Evolutionary conservation across 257 asterid species (phyloP).

Genomic region (Solanum virginianum): DNA sequence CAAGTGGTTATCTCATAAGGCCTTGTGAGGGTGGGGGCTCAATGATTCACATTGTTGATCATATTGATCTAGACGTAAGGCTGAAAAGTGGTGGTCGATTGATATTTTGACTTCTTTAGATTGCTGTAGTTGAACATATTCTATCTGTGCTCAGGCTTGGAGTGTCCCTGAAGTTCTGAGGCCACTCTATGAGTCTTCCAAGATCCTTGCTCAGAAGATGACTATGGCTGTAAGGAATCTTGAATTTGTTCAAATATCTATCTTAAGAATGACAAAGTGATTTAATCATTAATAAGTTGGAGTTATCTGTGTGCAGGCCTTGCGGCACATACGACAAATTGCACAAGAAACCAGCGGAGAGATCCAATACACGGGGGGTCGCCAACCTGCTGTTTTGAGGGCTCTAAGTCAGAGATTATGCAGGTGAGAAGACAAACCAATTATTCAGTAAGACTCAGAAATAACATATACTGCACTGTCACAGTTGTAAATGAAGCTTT

Average conservation of each 20-base stretch:
- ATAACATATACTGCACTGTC: neutral
- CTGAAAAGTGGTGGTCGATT: neutral
- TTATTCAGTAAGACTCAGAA: neutral
- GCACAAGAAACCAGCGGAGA: conserved; percentile 92
- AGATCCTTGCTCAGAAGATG: conserved; percentile 88
- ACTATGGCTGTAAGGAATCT: conserved; percentile 68
- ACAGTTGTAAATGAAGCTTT: neutral
- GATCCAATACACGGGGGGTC: conserved; percentile 65
- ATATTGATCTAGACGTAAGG: conserved; percentile 70
- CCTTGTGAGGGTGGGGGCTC: conserved; percentile 99
- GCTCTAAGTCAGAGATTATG: conserved; percentile 77
- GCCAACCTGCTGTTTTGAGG: conserved; percentile 84
- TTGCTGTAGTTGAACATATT: neutral
- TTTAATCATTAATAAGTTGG: neutral
- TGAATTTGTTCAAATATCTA: neutral
- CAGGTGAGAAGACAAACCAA: conserved; percentile 30
- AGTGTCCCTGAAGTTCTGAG: conserved; percentile 91
- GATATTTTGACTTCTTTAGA: neutral
- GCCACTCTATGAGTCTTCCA: conserved; percentile 97
- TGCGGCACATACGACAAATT: conserved; percentile 76
- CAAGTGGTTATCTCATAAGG: conserved; percentile 81
- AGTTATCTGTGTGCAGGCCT: conserved; percentile 32
- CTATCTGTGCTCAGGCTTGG: conserved; percentile 33
- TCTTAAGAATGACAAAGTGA: neutral
- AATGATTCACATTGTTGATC: conserved; percentile 84